Evolutionary conservation across 1,139 yeast species (phyloP).

Genomic region (Wickerhamiella infanticola): DNA sequence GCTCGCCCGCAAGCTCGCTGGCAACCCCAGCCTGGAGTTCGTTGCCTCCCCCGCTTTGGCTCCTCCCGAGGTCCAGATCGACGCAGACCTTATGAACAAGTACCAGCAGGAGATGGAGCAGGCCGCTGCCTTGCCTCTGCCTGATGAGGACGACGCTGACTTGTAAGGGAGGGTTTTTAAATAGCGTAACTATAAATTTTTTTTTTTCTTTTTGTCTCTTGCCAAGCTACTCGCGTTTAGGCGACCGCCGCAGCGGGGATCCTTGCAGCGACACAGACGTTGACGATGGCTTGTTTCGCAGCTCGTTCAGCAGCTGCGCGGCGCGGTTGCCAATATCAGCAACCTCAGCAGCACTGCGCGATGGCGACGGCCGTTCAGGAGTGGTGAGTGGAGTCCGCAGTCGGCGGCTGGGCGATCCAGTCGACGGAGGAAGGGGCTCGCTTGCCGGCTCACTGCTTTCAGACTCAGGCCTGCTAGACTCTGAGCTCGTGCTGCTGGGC

Average conservation of each 20-base stretch:
- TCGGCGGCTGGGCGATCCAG: background rate
- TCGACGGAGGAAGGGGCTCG: background rate
- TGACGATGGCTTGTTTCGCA: slow-evolving; percentile 21
- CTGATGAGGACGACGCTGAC: slow-evolving; percentile 99
- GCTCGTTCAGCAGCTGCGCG: slow-evolving; percentile 40
- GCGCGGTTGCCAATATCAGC: slow-evolving; percentile 46
- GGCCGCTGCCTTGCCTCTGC: slow-evolving; percentile 98
- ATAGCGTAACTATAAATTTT: background rate
- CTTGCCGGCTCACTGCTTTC: background rate
- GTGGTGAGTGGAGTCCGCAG: background rate
- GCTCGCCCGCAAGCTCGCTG: slow-evolving; percentile 98
- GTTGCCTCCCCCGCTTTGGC: slow-evolving; percentile 99
- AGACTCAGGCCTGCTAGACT: background rate
- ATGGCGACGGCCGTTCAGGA: background rate
- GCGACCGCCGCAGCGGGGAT: background rate
- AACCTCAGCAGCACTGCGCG: slow-evolving; percentile 17
- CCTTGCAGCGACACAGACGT: background rate
- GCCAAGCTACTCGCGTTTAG: background rate
- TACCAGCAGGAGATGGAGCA: slow-evolving; percentile 99
- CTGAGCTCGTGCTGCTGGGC: background rate
- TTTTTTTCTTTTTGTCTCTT: background rate
- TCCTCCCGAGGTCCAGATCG: slow-evolving; percentile 98
- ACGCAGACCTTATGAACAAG: slow-evolving; percentile 88
- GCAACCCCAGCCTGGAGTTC: slow-evolving; percentile 94
- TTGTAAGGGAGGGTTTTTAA: slow-evolving; percentile 34